Evolutionary conservation across 495 filamentous ascomycete species (phyloP).

Genomic region (Geopyxis carbonaria): DNA sequence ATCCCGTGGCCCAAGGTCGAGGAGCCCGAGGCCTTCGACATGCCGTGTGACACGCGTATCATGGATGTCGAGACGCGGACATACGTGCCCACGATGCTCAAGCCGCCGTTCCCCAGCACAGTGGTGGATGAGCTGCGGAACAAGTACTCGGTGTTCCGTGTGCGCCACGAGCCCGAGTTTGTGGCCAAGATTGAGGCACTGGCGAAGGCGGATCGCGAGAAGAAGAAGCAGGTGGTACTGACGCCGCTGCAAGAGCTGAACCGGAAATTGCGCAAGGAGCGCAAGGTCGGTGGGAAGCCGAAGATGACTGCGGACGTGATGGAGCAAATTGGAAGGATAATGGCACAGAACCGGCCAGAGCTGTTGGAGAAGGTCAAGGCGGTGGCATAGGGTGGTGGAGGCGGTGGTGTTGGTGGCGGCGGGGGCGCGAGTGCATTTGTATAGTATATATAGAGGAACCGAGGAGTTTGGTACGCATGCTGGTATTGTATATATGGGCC

Average conservation of each 20-base stretch:
- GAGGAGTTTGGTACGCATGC: too few relatives aligned
- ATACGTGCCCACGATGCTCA: slow-evolving; percentile 55
- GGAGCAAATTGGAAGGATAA: slow-evolving; percentile 47
- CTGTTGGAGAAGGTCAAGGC: slow-evolving; percentile 21
- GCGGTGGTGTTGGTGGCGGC: too few relatives aligned
- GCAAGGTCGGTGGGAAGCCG: slow-evolving; percentile 30
- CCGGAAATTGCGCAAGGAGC: slow-evolving; percentile 27
- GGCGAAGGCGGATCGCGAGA: slow-evolving; percentile 39
- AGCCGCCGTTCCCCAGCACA: slow-evolving; percentile 56
- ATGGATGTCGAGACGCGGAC: slow-evolving; percentile 57
- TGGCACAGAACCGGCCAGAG: slow-evolving; percentile 37
- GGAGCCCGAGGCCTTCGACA: slow-evolving; percentile 34
- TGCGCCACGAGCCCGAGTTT: slow-evolving; percentile 56
- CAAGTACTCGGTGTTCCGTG: slow-evolving; percentile 69
- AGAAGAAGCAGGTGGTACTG: slow-evolving; percentile 31
- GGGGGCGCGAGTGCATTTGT: too few relatives aligned
- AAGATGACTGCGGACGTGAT: slow-evolving; percentile 42
- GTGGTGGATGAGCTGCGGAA: slow-evolving; percentile 80
- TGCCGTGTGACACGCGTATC: slow-evolving; percentile 51
- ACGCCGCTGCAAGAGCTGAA: slow-evolving; percentile 31
- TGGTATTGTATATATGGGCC: too few relatives aligned
- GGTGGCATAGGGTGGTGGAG: too few relatives aligned
- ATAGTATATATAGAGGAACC: too few relatives aligned
- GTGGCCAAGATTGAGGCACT: slow-evolving; percentile 42
- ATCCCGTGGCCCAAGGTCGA: slow-evolving; percentile 57